Base-by-base conservation (phyloP, 805 yeast species). In the Yamadazyma philogaea region DNA sequence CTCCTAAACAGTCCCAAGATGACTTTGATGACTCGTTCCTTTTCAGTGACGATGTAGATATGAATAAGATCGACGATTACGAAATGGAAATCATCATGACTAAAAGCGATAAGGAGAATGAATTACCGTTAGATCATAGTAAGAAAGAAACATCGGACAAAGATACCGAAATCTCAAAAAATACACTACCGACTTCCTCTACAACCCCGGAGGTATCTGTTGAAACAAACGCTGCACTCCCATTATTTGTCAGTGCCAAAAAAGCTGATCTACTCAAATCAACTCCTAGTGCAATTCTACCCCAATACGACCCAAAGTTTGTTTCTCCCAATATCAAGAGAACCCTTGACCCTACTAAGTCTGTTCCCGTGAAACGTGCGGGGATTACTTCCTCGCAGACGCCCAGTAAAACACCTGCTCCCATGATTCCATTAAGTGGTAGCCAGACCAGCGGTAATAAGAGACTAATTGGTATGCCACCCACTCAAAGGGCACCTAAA, bases 341-440 rank as follows among this genome's bases (percentile, higher is more conserved):
- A 15, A 81, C 84, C 0, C 67, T 83, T 11, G 89, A 85, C 57
- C 91, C 83, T 35, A 70, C 74, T 1, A 80, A 76, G 44, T 84
- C 90, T 0, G 76, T 79, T 3, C 89, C 85, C 2, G 67, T 84
- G 2, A 77, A 76, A 44, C 63, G 81, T 22, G 38, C 57, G 1
- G 63, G 57, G 6, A 21, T 38, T 3, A 30, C 34, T 4, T 16
- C 45, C 10, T 37, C 45, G 5, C 50, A 46, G 22, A 49, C 52
- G 11, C 52, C 52, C 7, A 43, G 48, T 15, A 45, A 45, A 33
- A 34, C 44, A 4, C 36, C 40, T 19, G 26, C 27, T 6, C 32
- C 33, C n/a, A 17, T 14, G 6, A 15, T 24, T 14, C 14, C 19
- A 8, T 16, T 30, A 5, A 17, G n/a, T 4, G 17, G 14, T 8